Evolutionary conservation across 495 filamentous ascomycete genomes (phyloP).

Genomic region (Neohortaea acidophila): DNA sequence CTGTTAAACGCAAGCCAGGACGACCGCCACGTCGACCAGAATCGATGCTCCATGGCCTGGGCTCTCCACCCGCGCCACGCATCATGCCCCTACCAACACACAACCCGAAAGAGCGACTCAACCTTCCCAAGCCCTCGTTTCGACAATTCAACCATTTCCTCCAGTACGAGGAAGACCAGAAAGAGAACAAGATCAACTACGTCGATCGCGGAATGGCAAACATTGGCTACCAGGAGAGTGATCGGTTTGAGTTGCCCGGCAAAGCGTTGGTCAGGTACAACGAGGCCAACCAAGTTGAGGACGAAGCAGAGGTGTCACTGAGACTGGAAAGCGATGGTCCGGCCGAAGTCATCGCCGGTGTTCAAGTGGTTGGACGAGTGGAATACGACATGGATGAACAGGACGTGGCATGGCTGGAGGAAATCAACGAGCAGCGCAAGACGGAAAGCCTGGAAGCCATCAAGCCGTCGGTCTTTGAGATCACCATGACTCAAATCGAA

Average conservation of each 20-base stretch:
- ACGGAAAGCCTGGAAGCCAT: slow-evolving; percentile 60
- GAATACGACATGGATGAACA: slow-evolving; percentile 99
- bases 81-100: slow-evolving; percentile 47
- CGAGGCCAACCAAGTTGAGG: slow-evolving; percentile 57
- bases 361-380: slow-evolving; percentile 50
- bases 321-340: slow-evolving; percentile 47
- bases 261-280: slow-evolving; percentile 60
- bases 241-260: slow-evolving; percentile 66
- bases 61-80: slow-evolving; percentile 42
- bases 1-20: slow-evolving; percentile 40
- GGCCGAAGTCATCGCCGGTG: slow-evolving; percentile 28
- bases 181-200: slow-evolving; percentile 44
- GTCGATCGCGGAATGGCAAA: slow-evolving; percentile 88
- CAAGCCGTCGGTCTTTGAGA: slow-evolving; percentile 85
- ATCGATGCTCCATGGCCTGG: slow-evolving; percentile 44
- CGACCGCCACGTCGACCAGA: slow-evolving; percentile 47
- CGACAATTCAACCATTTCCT: slow-evolving; percentile 43
- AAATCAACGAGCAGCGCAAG: slow-evolving; percentile 61
- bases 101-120: slow-evolving; percentile 51
- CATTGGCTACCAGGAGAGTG: slow-evolving; percentile 87
- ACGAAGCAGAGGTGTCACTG: slow-evolving; percentile 57
- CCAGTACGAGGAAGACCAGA: slow-evolving; percentile 44
- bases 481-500: slow-evolving; percentile 96
- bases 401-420: slow-evolving; percentile 88
- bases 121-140: slow-evolving; percentile 48